Conservation (phyloP, 306 rosid genomes). For the Parietaria judaica region DNA sequence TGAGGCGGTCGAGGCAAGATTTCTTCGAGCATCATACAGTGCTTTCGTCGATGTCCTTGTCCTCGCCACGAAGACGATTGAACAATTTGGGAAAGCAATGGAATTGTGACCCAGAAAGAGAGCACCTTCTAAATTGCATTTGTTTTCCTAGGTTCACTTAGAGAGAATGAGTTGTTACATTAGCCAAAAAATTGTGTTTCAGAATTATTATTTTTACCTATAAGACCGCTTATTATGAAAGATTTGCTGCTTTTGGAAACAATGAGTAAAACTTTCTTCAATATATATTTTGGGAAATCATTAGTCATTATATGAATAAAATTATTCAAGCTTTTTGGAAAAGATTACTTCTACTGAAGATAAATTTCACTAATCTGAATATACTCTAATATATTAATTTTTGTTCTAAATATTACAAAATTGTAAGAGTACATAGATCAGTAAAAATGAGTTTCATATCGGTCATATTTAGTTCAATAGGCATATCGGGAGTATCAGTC, state of each 20-base stretch:
- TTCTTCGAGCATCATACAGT: slow-evolving; percentile 82
- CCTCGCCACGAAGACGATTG: slow-evolving; percentile 72
- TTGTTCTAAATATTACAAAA: too few species aligned
- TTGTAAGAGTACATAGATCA: too few species aligned
- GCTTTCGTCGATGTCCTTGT: slow-evolving; percentile 68
- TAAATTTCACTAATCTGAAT: too few species aligned
- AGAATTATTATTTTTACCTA: not conserved
- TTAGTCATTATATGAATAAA: not conserved
- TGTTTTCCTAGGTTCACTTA: slow-evolving; percentile 10
- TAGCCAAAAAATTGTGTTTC: not conserved
- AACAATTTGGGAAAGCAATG: slow-evolving; percentile 69
- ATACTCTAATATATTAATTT: too few species aligned
- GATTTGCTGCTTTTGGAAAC: not conserved
- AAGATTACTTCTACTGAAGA: not conserved
- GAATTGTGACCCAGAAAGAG: slow-evolving; percentile 28
- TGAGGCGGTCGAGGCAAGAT: slow-evolving; percentile 86
- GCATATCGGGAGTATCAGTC: too few species aligned
- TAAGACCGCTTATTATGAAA: too few species aligned
- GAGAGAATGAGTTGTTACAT: not conserved
- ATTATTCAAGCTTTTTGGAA: not conserved
- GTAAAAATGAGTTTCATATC: too few species aligned
- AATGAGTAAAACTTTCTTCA: not conserved
- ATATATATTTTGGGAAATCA: not conserved
- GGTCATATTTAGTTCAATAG: too few species aligned
- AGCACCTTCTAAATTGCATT: not conserved